Conservation (phyloP, 768 basidiomycete genomes). For the Punctularia strigosozonata region DNA sequence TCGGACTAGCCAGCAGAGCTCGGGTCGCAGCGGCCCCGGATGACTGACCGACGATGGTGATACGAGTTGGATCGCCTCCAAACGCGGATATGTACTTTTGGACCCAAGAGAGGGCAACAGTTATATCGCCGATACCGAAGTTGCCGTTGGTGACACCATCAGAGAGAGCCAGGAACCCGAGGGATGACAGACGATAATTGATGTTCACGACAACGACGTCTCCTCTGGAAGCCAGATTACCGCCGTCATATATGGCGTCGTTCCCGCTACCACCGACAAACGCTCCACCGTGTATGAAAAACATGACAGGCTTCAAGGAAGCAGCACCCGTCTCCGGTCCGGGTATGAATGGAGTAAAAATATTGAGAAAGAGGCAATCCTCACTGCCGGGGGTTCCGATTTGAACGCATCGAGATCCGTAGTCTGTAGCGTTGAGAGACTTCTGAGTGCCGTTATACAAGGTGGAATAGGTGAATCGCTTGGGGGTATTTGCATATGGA, state of each 20-base stretch:
- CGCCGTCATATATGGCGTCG: constrained; percentile 30
- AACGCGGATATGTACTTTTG: constrained; percentile 24
- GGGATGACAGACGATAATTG: constrained; percentile 51
- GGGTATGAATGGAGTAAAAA: constrained; percentile 31
- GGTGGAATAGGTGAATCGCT: too few relatives aligned
- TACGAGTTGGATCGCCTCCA: constrained; percentile 24
- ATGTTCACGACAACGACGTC: constrained; percentile 54
- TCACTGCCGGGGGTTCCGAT: too few relatives aligned
- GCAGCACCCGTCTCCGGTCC: too few relatives aligned
- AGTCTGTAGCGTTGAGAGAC: too few relatives aligned
- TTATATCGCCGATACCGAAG: constrained; percentile 44
- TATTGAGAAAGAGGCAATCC: constrained; percentile 35
- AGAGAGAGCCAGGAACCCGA: constrained; percentile 50
- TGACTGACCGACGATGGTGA: constrained; percentile 47
- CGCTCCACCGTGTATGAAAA: constrained; percentile 41
- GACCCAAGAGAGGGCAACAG: constrained; percentile 27
- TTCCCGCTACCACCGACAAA: constrained; percentile 28
- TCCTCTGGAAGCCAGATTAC: constrained; percentile 30
- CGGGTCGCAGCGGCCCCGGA: constrained; percentile 35
- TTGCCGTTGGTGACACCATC: constrained; percentile 33
- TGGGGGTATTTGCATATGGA: too few relatives aligned
- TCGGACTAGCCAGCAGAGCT: constrained; percentile 18
- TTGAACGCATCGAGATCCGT: too few relatives aligned
- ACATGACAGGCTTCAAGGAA: constrained; percentile 29
- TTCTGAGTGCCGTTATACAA: too few relatives aligned